These are phyloP conservation scores for Cladosporium sp. DNA, from an alignment of 2,329 filamentous ascomycete genomes.

Conservation along the genomic window DNA sequence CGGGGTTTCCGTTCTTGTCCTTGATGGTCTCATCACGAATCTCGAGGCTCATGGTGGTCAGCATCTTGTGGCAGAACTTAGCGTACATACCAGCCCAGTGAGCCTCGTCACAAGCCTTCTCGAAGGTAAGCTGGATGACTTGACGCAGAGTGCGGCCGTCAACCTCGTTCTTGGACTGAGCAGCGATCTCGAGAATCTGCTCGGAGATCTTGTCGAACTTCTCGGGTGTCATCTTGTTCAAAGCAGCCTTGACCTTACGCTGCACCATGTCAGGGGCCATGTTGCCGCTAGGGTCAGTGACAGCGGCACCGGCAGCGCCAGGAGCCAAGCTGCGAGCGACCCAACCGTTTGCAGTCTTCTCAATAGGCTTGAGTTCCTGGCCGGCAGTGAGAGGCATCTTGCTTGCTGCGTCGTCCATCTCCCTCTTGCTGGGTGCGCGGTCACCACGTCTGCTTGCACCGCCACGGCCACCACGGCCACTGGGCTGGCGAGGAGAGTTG, in stretches of 20 bases:
- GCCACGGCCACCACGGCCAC: slow-evolving; percentile 52
- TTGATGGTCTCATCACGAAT: slow-evolving; percentile 93
- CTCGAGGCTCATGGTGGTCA: slow-evolving; percentile 89
- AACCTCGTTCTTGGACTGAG: slow-evolving; percentile 89
- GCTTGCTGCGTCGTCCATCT: slow-evolving; percentile 68
- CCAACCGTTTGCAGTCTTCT: slow-evolving; percentile 73
- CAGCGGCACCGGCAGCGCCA: slow-evolving; percentile 42
- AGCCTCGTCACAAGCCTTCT: slow-evolving; percentile 97
- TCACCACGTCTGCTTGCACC: slow-evolving; percentile 60
- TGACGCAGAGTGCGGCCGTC: slow-evolving; percentile 93
- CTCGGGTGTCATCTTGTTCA: slow-evolving; percentile 99
- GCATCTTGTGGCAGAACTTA: slow-evolving; percentile 96
- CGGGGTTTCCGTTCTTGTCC: slow-evolving; percentile 82
- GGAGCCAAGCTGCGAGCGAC: slow-evolving; percentile 69
- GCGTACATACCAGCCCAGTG: slow-evolving; percentile 99
- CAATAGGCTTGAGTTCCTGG: slow-evolving; percentile 75
- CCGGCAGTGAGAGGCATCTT: slow-evolving; percentile 87
- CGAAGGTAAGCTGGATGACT: slow-evolving; percentile 97
- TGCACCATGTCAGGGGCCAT: slow-evolving; percentile 92
- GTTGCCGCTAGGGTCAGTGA: slow-evolving; percentile 48
- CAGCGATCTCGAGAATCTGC: slow-evolving; percentile 87
- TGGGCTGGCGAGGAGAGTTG: slow-evolving; percentile 60
- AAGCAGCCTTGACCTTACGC: slow-evolving; percentile 94
- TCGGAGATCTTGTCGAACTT: slow-evolving; percentile 96
- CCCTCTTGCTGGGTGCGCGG: slow-evolving; percentile 47